These are phyloP conservation scores for Huntiella savannae DNA, from an alignment of 2,329 filamentous ascomycete species.

Conservation along the genomic window DNA sequence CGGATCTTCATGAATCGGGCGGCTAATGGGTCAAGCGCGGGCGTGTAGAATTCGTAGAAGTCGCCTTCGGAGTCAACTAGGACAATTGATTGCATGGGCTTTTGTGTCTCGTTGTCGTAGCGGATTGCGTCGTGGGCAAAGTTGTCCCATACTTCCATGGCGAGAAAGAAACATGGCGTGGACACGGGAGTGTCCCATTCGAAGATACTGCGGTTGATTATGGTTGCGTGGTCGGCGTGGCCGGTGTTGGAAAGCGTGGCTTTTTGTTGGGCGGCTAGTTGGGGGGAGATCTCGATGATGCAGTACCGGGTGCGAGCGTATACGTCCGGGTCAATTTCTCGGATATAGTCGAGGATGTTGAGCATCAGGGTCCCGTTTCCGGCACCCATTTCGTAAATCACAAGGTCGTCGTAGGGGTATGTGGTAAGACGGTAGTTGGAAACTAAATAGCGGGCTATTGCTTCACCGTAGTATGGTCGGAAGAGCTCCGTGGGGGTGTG, in stretches of 20 bases:
- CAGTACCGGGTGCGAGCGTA: conserved; percentile 87
- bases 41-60: conserved; percentile 86
- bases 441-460: conserved; percentile 87
- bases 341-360: conserved; percentile 94
- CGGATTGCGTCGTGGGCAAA: conserved; percentile 89
- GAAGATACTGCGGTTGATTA: conserved; percentile 88
- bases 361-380: conserved; percentile 95
- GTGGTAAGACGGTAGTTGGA: conserved; percentile 88
- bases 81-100: conserved; percentile 73
- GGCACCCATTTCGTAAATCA: conserved; percentile 97
- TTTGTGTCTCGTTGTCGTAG: conserved; percentile 47
- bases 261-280: conserved; percentile 60
- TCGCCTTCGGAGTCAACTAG: conserved; percentile 71
- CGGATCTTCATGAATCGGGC: conserved; percentile 70
- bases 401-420: conserved; percentile 89
- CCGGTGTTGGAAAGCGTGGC: conserved; percentile 48
- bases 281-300: conserved; percentile 84
- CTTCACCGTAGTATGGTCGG: conserved; percentile 88
- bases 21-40: conserved; percentile 61
- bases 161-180: conserved; percentile 89
- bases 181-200: conserved; percentile 82
- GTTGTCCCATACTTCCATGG: conserved; percentile 96
- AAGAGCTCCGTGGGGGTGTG: conserved; percentile 97
- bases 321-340: conserved; percentile 70
- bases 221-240: conserved; percentile 72